Percentiles rank a stretch among this genome's conserved stretches.
phyloP scores from a whole-genome alignment of 495 filamentous ascomycete species.

The Neurospora sublineolata region DNA sequence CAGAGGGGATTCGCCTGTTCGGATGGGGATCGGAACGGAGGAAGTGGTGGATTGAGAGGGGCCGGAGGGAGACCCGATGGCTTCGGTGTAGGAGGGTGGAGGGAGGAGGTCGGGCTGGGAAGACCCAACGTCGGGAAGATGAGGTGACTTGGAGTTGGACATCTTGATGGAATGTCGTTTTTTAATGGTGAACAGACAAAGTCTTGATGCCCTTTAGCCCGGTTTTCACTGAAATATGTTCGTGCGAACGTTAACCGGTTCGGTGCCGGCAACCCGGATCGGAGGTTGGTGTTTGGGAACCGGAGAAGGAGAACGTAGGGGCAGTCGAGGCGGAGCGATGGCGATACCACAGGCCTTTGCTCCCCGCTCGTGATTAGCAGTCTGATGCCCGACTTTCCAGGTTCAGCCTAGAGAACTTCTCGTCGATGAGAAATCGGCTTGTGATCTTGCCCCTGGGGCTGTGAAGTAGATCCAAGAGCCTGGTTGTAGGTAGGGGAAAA shows the following conservation, averaged over 20 bases:
- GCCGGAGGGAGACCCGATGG: conserved; percentile 3
- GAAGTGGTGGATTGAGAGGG: background rate
- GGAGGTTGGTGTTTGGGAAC: background rate
- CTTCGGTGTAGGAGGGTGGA: conserved; percentile 28
- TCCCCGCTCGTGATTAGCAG: background rate
- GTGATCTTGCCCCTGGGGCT: background rate
- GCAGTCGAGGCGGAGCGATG: background rate
- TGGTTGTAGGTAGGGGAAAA: background rate
- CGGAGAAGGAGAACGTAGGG: background rate
- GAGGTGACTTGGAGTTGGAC: background rate
- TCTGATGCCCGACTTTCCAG: background rate
- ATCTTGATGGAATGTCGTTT: background rate
- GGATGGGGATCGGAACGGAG: conserved; percentile 8
- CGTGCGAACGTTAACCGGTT: background rate
- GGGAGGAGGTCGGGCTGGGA: background rate
- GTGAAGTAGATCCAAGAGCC: background rate
- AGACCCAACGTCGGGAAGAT: background rate
- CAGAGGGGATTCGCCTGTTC: conserved; percentile 16
- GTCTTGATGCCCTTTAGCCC: background rate
- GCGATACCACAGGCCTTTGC: background rate
- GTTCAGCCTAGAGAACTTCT: background rate
- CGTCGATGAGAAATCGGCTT: background rate
- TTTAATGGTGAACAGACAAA: background rate
- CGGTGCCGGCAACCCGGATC: background rate
- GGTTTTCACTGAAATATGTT: background rate